phyloP scores from a whole-genome alignment of 192 early-diverging fungal species.

The Phycomyces nitens region DNA sequence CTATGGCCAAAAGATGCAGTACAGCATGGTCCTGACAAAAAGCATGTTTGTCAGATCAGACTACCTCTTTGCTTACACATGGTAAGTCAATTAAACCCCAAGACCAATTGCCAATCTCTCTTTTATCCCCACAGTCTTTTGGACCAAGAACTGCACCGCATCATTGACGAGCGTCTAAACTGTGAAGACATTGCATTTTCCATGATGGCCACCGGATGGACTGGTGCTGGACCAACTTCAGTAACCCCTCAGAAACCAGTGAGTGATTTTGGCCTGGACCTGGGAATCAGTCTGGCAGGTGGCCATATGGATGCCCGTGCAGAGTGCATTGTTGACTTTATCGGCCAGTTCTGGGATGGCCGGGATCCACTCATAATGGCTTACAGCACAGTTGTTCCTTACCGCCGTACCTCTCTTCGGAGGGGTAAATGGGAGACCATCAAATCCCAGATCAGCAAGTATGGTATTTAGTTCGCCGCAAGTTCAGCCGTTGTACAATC shows the following conservation, averaged over 20 bases:
- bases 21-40: constrained; percentile 31
- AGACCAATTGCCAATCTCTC: too few species aligned
- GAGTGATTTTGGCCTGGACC: constrained; percentile 22
- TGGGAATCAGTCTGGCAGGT: constrained; percentile 21
- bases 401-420: neutral
- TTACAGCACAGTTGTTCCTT: constrained; percentile 3
- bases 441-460: neutral
- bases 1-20: neutral
- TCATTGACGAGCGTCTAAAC: constrained; percentile 25
- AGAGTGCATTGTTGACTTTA: constrained; percentile 17
- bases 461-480: neutral
- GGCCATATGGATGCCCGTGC: constrained; percentile 24
- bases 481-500: too few species aligned
- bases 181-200: constrained; percentile 34
- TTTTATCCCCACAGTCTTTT: constrained; percentile 19
- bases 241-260: constrained; percentile 11
- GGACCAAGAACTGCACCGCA: constrained; percentile 16
- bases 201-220: constrained; percentile 27
- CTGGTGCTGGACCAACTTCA: constrained; percentile 15
- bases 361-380: constrained; percentile 13
- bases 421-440: constrained; percentile 2
- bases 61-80: constrained; percentile 34
- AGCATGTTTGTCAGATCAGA: constrained; percentile 32
- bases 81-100: constrained; percentile 19
- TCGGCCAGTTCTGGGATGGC: constrained; percentile 13